Evolutionary conservation across 768 basidiomycete genomes (phyloP), one percentile per base, ranked within the genome.

Genomic region (Russula griseocarnosa): DNA sequence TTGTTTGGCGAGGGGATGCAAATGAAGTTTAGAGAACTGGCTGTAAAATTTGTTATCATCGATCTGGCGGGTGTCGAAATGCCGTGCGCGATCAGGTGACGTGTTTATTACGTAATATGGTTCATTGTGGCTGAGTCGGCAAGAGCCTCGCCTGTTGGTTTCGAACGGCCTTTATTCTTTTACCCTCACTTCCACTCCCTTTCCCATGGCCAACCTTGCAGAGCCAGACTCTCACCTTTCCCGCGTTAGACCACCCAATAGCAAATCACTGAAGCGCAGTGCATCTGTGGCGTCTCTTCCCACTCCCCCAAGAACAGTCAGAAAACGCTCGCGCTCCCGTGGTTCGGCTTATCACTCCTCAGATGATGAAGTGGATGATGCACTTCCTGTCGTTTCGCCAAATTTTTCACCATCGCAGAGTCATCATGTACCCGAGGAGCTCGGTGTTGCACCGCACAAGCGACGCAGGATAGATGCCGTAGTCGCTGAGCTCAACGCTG

Each of bases 211-310:
- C n/a, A 60, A 65, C 55, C 55, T 46, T 44, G 54, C 49, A 61
- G 49, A 46, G 55, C 59, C 46, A 46, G 42, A 36, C 40, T 52
- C 42, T 44, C 64, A 36, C n/a, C 58, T 51, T 32, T 49, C 52
- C 7, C 65, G 14, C 8, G 56, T 44, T 8, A 55, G 22, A 36
- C 56, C 52, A 49, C 51, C 59, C 38, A 36, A 2, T 20, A 60
- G 52, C 30, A 67, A 66, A 58, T 59, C 61, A n/a, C 51, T 68
- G 20, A 68, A 68, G 52, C 67, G 67, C 51, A 66, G 65, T 50
- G 67, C 67, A n/a, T 69, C 65, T 1, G 59, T 68, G 22, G 67
- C 68, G 20, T 69, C 66, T 20, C 67, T 69, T 26, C 68, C 65
- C 13, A 69, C 67, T 10, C 67, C 67, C 13, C 67, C 67, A 20